Base-by-base conservation (phyloP, 2,329 filamentous ascomycete species). In the Exophiala spinifera region DNA sequence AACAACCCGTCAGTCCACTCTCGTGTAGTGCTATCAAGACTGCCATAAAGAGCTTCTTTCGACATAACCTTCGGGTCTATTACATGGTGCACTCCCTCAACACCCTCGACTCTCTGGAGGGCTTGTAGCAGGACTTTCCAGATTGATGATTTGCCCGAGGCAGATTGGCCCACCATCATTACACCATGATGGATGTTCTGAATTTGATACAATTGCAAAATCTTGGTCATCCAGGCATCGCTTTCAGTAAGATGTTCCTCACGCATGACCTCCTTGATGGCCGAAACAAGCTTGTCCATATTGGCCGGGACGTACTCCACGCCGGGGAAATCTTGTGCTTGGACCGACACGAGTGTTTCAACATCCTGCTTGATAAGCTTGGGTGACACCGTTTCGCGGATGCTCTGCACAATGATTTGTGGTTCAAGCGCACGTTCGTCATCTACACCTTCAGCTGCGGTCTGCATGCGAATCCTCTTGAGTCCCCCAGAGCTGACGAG, bases 21-120 rank as follows among this genome's bases (percentile, higher is more conserved):
- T 65, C 94, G 85, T 1, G 94, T 99, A 2, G 94, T 99, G 55
- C 89, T 91, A 70, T 99, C 94, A 46, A 99, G 80, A 64, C 86
- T 96, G 68, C 94, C 94, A 67, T 99, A 99, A 3, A 99, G 78
- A 20, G 89, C 89, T 74, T 99, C 94, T 74, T 99, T 99, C 49
- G 91, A 96, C 94, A 99, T 99, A 71, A 99, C 95, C 76, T 99
- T 99, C 37, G 92, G 95, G 71, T 99, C 94, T 64, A 99, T 99
- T 53, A 99, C 89, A 68, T 99, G 94, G 62, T 85, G 96, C 43
- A 99, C 89, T 28, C 95, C 94, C 71, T 99, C 95, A 5, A 95
- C 80, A 20, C 87, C 86, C 70, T 99, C 94, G 13, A 95, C 89
- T 65, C 88, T 85, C 66, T 97, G 92, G 55, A 99, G 75, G 14